Evolutionary conservation across 345 rosid genomes (phyloP).

Genomic region (Moricandia arvensis): DNA sequence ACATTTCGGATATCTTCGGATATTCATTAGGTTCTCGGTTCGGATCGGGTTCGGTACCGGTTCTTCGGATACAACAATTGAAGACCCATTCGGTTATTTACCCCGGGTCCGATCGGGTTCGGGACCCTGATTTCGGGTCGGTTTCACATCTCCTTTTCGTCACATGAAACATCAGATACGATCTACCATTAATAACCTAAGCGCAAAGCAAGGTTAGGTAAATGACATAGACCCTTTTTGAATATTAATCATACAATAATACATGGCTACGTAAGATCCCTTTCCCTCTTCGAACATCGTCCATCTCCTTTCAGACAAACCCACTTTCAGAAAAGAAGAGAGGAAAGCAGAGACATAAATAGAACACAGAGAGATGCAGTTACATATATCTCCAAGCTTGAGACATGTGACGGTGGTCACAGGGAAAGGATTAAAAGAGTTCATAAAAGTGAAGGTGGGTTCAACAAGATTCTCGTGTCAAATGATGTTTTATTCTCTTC

Average conservation of each 20-base stretch:
- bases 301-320: constrained; percentile 19
- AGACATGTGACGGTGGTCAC: constrained; percentile 88
- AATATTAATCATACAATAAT: constrained; percentile 25
- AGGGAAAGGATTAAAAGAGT: constrained; percentile 87
- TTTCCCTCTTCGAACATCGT: constrained; percentile 16
- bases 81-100: too few relatives aligned
- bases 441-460: constrained; percentile 78
- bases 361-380: constrained; percentile 53
- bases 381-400: constrained; percentile 87
- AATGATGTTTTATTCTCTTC: constrained; percentile 71
- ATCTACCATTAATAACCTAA: constrained; percentile 50
- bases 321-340: not conserved
- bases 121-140: too few relatives aligned
- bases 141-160: constrained; percentile 13
- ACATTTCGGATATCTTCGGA: too few relatives aligned
- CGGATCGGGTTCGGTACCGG: too few relatives aligned
- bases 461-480: constrained; percentile 65
- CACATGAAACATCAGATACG: constrained; percentile 24
- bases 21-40: too few relatives aligned
- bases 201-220: constrained; percentile 96
- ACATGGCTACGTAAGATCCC: constrained; percentile 33
- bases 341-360: not conserved
- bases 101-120: too few relatives aligned
- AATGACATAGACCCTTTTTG: constrained; percentile 43
- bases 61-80: too few relatives aligned